Evolutionary conservation across 257 asterid genomes (phyloP).

Genomic region (Thymus mandschuricus): DNA sequence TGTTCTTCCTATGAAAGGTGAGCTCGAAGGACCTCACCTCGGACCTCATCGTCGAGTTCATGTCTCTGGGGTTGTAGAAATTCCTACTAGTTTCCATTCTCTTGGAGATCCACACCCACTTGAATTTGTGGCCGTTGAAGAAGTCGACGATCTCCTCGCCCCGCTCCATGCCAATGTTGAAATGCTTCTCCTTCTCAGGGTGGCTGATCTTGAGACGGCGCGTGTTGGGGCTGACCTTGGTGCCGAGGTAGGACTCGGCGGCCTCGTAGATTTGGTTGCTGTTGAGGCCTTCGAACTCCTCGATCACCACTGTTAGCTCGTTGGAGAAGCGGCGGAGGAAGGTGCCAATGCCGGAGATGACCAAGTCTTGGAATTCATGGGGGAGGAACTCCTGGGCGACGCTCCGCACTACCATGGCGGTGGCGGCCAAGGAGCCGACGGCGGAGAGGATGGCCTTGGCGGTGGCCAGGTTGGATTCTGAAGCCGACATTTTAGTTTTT

Average conservation of each 20-base stretch:
- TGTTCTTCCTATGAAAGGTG: slow-evolving; percentile 53
- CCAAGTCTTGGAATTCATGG: slow-evolving; percentile 43
- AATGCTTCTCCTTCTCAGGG: slow-evolving; percentile 49
- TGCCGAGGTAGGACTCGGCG: slow-evolving; percentile 52
- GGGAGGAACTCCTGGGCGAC: slow-evolving; percentile 51
- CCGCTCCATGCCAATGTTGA: slow-evolving; percentile 47
- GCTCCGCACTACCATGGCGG: slow-evolving; percentile 55
- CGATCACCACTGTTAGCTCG: slow-evolving; percentile 53
- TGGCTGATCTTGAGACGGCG: slow-evolving; percentile 60
- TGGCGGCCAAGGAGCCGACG: slow-evolving; percentile 55
- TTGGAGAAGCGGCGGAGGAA: slow-evolving; percentile 48
- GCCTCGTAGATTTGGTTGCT: slow-evolving; percentile 62
- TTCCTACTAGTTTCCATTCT: slow-evolving; percentile 11
- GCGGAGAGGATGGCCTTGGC: slow-evolving; percentile 54
- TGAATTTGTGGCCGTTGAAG: slow-evolving; percentile 44
- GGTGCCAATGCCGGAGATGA: slow-evolving; percentile 43
- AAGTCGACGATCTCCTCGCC: slow-evolving; percentile 47
- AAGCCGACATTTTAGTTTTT: slow-evolving; percentile 18
- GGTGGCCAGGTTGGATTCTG: slow-evolving; percentile 46
- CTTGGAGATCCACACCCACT: slow-evolving; percentile 54
- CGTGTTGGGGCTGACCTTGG: slow-evolving; percentile 45
- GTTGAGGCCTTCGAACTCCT: slow-evolving; percentile 56
- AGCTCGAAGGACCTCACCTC: slow-evolving; percentile 58
- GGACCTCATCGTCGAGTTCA: slow-evolving; percentile 39
- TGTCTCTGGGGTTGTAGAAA: slow-evolving; percentile 31